A percentile compares a stretch with the other conserved stretches of the same genome.
phyloP scores from a whole-genome alignment of 1,284 basidiomycete genomes.

The Stereum hirsutum region DNA sequence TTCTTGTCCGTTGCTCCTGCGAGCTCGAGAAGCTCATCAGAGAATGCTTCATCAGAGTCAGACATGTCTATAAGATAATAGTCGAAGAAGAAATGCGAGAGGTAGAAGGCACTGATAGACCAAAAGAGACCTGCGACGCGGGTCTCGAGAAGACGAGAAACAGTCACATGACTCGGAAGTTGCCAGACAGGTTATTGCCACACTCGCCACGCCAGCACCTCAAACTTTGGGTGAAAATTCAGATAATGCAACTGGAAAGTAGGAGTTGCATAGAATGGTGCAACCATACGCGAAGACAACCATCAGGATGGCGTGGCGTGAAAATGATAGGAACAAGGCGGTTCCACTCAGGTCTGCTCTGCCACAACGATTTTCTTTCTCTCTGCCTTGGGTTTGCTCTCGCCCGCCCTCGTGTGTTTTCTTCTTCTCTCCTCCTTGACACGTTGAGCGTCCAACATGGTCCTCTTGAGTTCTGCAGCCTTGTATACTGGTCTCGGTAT shows the following conservation, averaged over 20 bases:
- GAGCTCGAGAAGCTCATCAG: constrained; percentile 60
- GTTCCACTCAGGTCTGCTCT: constrained; percentile 63
- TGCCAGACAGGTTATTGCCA: neutral
- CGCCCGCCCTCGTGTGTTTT: constrained; percentile 79
- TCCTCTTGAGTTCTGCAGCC: constrained; percentile 81
- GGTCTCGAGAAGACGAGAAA: too few relatives aligned
- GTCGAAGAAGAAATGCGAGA: too few relatives aligned
- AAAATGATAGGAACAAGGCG: too few relatives aligned
- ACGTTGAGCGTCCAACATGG: constrained; percentile 85
- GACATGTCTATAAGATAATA: constrained; percentile 36
- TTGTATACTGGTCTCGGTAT: constrained; percentile 88
- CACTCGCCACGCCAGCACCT: too few relatives aligned
- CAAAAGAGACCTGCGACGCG: too few relatives aligned
- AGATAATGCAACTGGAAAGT: too few relatives aligned
- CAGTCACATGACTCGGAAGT: too few relatives aligned
- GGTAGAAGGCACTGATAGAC: too few relatives aligned
- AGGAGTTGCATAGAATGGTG: too few relatives aligned
- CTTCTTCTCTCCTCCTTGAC: constrained; percentile 93
- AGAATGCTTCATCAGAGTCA: constrained; percentile 60
- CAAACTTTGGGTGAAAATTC: too few relatives aligned
- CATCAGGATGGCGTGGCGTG: too few relatives aligned
- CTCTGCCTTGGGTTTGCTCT: constrained; percentile 87
- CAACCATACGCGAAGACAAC: too few relatives aligned
- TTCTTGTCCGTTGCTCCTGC: constrained; percentile 51
- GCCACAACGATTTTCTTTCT: constrained; percentile 78